Conservation (phyloP, 2,329 filamentous ascomycete species). For the Coniochaeta prunicola region DNA sequence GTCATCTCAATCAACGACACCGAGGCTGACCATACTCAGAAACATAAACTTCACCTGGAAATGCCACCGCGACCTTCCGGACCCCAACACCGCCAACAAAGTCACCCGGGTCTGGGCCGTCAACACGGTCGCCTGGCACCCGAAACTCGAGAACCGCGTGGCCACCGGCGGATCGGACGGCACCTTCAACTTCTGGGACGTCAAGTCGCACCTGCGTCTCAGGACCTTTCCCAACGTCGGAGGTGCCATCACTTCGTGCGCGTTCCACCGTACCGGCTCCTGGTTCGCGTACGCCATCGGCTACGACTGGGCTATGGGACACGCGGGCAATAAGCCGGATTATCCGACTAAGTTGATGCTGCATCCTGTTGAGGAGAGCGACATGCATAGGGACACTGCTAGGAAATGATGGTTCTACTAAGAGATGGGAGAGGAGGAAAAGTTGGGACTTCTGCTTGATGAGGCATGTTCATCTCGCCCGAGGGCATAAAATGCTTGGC, state of each 20-base stretch:
- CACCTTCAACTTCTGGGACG: constrained; percentile 47
- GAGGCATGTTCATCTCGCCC: not conserved
- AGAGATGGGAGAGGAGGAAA: not conserved
- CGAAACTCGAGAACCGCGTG: constrained; percentile 14
- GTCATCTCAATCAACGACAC: not conserved
- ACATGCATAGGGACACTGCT: constrained; percentile 5
- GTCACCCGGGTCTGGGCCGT: constrained; percentile 21
- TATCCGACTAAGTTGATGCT: constrained; percentile 20
- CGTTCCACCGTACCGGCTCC: constrained; percentile 54
- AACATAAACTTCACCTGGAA: constrained; percentile 19
- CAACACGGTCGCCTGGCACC: constrained; percentile 24
- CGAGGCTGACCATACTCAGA: constrained; percentile 5
- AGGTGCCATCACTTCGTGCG: constrained; percentile 53
- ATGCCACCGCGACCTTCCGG: constrained; percentile 21
- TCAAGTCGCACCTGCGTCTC: constrained; percentile 38
- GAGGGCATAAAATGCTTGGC: not conserved
- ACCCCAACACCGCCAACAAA: constrained; percentile 2
- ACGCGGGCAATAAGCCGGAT: constrained; percentile 21
- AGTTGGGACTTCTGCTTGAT: not conserved
- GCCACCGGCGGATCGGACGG: constrained; percentile 27
- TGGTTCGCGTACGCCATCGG: constrained; percentile 55
- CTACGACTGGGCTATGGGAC: constrained; percentile 69
- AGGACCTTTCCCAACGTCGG: constrained; percentile 45
- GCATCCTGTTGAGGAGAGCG: constrained; percentile 15
- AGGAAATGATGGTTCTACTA: not conserved